Base-by-base conservation (phyloP, 2,329 filamentous ascomycete species). In the Ascomycota sp. region DNA sequence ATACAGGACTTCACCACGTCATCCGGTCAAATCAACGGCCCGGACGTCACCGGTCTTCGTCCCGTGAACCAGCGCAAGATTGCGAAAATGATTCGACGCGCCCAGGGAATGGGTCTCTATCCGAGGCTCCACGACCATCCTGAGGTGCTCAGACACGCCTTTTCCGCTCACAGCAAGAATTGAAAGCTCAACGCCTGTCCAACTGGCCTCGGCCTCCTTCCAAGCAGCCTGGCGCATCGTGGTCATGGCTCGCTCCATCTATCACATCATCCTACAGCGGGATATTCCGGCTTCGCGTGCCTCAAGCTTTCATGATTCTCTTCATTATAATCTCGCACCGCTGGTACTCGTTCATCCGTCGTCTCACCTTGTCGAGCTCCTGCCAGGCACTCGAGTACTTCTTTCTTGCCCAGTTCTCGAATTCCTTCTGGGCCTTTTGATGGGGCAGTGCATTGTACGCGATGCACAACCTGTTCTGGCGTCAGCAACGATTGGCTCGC, bases 41-140 rank as follows among this genome's bases (percentile, higher is more conserved):
- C 68, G n/a, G 64, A 54, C 6, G 61, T 74, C 21, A 95, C 84
- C 0, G 82, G 81, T 10, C 61, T 98, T 39, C 68, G 81, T 37
- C 78, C 79, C 3, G 76, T 80, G 42, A 95, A 95, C 61, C 89
- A 98, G 61, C 68, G 89, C 43, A 83, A 77, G 58, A 72, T 98
- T 50, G 79, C 86, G 40, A 93, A 91, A 62, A 86, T 91, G 35
- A 78, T 98, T 46, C 66, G 89, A 42, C 69, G 89, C 44, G 76
- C 80, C 13, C 76, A 95, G 46, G 89, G 84, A 1, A 66, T 93
- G 49, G 89, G 89, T 11, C 61, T 95, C 39, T 83, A 95, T 66
- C 89, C 89, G 21, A 91, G 76, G 51, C 76, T 91, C 36, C 80
- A 98, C 59, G 62, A 64, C 42, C 89, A 98, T 57, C 89, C 89